These are phyloP conservation scores for Calonectria hongkongensis DNA, from an alignment of 2,329 filamentous ascomycete species.

Conservation along the genomic window DNA sequence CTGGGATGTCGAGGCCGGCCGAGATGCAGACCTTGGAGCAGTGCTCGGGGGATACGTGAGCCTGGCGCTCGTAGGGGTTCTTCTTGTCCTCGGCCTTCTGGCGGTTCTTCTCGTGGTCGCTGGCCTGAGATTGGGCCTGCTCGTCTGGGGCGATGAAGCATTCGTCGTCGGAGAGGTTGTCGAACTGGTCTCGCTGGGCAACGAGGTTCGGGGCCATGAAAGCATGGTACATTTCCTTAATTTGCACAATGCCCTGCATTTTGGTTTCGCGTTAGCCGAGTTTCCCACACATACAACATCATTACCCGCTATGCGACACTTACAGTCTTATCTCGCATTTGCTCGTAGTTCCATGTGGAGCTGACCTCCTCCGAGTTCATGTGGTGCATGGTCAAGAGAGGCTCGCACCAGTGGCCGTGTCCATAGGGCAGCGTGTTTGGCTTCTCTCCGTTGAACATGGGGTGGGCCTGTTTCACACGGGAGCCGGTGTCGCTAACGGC, in stretches of 20 bases:
- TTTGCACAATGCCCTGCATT: slow-evolving; percentile 64
- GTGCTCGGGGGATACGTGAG: slow-evolving; percentile 66
- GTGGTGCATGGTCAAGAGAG: slow-evolving; percentile 75
- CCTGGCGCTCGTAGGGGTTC: slow-evolving; percentile 64
- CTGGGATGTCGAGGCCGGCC: slow-evolving; percentile 60
- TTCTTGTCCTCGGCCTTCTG: slow-evolving; percentile 64
- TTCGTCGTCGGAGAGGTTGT: slow-evolving; percentile 70
- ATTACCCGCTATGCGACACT: slow-evolving; percentile 47
- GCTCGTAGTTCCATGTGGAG: slow-evolving; percentile 72
- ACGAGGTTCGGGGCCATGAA: slow-evolving; percentile 68
- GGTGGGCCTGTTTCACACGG: slow-evolving; percentile 66
- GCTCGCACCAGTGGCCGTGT: slow-evolving; percentile 72
- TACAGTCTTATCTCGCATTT: slow-evolving; percentile 66
- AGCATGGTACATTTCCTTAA: slow-evolving; percentile 69
- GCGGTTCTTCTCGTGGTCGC: slow-evolving; percentile 56
- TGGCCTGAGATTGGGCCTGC: slow-evolving; percentile 58
- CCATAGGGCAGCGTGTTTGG: slow-evolving; percentile 70
- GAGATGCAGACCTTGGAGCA: slow-evolving; percentile 70
- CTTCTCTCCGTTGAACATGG: slow-evolving; percentile 75
- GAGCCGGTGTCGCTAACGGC: slow-evolving; percentile 67
- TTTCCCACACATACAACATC: neutral
- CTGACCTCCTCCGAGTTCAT: slow-evolving; percentile 72
- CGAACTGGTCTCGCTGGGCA: slow-evolving; percentile 68
- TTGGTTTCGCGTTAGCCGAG: no score
- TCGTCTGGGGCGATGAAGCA: slow-evolving; percentile 66